These are phyloP conservation scores for Fulvia fulva DNA, from an alignment of 2,329 filamentous ascomycete species.

Conservation along the genomic window DNA sequence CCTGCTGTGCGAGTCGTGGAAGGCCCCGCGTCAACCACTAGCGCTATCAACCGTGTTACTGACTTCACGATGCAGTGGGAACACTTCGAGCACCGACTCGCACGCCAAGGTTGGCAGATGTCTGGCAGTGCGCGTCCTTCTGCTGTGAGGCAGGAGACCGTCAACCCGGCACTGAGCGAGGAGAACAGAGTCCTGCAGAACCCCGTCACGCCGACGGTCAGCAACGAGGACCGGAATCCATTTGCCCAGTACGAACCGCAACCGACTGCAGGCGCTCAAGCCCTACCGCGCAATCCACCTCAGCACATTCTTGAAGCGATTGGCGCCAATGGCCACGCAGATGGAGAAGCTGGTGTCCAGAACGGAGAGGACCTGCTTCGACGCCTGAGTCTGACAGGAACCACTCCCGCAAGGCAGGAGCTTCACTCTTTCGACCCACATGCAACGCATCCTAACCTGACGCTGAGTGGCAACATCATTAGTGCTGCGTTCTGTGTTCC, in stretches of 20 bases:
- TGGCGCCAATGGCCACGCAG: conserved; percentile 23
- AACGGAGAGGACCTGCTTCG: conserved; percentile 50
- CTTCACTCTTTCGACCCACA: conserved; percentile 51
- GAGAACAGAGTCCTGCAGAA: conserved; percentile 14
- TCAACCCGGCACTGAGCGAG: conserved; percentile 16
- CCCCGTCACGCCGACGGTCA: conserved; percentile 27
- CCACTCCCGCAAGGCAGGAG: conserved; percentile 32
- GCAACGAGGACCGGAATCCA: conserved; percentile 16
- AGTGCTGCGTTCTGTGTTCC: conserved; percentile 62
- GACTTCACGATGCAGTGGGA: conserved; percentile 18
- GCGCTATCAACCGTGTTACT: conserved; percentile 8
- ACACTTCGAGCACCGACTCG: conserved; percentile 10
- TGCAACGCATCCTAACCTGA: conserved; percentile 53
- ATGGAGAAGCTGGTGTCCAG: conserved; percentile 43
- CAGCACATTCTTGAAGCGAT: conserved; percentile 22
- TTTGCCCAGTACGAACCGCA: conserved; percentile 8
- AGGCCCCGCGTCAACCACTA: not conserved
- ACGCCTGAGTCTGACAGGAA: conserved; percentile 47
- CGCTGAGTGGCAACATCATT: conserved; percentile 59
- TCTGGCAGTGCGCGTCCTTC: conserved; percentile 15
- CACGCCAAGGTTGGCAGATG: conserved; percentile 20
- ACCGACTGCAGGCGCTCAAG: no score
- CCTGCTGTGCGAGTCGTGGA: not conserved
- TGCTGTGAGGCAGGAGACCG: conserved; percentile 19
- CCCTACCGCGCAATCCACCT: conserved; percentile 14